Evolutionary conservation across 75 land plant species (phyloP).

Genomic region (Sequoia sempervirens): DNA sequence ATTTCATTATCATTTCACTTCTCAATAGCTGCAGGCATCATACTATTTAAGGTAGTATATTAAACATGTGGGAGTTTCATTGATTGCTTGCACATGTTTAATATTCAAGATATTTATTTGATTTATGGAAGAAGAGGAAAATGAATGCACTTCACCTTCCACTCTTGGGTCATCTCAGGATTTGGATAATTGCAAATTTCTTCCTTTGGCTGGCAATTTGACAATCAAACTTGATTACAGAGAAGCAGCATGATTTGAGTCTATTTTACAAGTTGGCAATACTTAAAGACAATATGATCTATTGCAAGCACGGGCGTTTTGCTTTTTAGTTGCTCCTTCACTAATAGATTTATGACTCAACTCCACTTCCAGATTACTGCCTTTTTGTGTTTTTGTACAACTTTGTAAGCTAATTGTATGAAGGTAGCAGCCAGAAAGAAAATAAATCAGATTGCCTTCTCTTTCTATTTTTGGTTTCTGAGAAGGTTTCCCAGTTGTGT

Average conservation of each 20-base stretch:
- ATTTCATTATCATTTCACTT: slow-evolving; percentile 8
- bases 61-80: not conserved
- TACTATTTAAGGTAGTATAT: not conserved
- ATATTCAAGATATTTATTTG: not conserved
- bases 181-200: not conserved
- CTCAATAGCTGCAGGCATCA: not conserved
- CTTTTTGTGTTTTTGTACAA: not conserved
- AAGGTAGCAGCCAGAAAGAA: not conserved
- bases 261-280: not conserved
- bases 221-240: not conserved
- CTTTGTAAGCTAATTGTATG: slow-evolving; percentile 1
- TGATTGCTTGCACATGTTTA: not conserved
- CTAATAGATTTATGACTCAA: not conserved
- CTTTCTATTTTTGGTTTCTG: not conserved
- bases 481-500: not conserved
- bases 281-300: not conserved
- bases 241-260: not conserved
- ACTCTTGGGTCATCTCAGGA: not conserved
- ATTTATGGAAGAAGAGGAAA: not conserved
- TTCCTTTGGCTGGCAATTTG: not conserved
- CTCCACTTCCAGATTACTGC: not conserved
- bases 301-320: not conserved
- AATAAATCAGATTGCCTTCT: not conserved
- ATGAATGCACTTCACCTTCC: not conserved
- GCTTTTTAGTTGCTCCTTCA: not conserved